Evolutionary conservation across 1,284 basidiomycete species (phyloP).

Genomic region (Malassezia equina): DNA sequence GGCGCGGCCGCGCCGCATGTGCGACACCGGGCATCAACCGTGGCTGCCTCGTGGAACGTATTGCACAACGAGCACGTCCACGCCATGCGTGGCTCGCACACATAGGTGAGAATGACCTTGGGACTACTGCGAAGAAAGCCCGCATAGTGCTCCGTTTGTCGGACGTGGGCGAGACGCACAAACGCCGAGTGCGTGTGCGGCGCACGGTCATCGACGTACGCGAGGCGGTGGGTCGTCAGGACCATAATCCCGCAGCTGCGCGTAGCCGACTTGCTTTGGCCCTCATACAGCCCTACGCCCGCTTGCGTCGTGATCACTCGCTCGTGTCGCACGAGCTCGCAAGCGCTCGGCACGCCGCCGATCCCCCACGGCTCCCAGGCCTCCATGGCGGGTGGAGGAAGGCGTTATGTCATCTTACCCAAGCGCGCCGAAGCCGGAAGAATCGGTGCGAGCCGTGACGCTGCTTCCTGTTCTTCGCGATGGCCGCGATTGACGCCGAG

Average conservation of each 20-base stretch:
- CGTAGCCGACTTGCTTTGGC: slow-evolving; percentile 65
- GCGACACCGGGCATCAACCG: slow-evolving; percentile 18
- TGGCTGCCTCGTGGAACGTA: slow-evolving; percentile 21
- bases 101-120: slow-evolving; percentile 65
- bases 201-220: slow-evolving; percentile 67
- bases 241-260: slow-evolving; percentile 65
- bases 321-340: slow-evolving; percentile 23
- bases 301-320: slow-evolving; percentile 33
- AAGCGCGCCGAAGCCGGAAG: slow-evolving; percentile 4
- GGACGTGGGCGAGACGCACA: slow-evolving; percentile 56
- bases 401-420: not conserved
- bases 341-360: not conserved
- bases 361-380: slow-evolving; percentile 10
- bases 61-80: slow-evolving; percentile 40
- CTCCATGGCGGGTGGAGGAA: slow-evolving; percentile 3
- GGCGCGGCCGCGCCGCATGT: slow-evolving; percentile 28
- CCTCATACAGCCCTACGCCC: slow-evolving; percentile 42
- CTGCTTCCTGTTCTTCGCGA: not conserved
- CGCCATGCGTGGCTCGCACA: slow-evolving; percentile 5
- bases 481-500: slow-evolving; percentile 1
- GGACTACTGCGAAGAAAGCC: slow-evolving; percentile 82
- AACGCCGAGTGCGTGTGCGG: slow-evolving; percentile 49
- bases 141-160: slow-evolving; percentile 76
- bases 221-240: slow-evolving; percentile 72
- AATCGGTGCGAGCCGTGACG: not conserved